A percentile compares a stretch with the other conserved stretches of the same genome.
Evolutionary conservation across 2,329 filamentous ascomycete genomes (phyloP).

Genomic region (Arthroderma sp.): DNA sequence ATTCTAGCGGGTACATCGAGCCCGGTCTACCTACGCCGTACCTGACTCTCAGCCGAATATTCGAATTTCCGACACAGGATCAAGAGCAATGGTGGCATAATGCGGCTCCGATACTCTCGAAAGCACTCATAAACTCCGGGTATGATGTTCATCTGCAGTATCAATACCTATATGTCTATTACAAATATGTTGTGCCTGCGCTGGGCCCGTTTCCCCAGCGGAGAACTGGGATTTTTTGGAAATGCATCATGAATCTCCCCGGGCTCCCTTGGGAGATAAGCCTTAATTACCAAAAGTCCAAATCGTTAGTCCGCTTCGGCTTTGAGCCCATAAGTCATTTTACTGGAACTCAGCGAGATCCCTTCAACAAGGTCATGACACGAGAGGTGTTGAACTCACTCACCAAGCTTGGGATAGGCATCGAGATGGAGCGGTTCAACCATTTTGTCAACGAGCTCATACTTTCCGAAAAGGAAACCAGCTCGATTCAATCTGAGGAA

Average conservation of each 20-base stretch:
- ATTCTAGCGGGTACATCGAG: too few relatives aligned
- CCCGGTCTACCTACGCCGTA: too few relatives aligned
- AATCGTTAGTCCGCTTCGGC: constrained; percentile 6
- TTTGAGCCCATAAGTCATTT: constrained; percentile 5
- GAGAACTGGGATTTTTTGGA: neutral
- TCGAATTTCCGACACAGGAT: constrained; percentile 1
- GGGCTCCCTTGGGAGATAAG: constrained; percentile 8
- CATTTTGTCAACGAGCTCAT: constrained; percentile 1
- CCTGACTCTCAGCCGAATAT: too few relatives aligned
- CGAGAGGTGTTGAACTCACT: constrained; percentile 2
- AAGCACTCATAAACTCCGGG: constrained; percentile 7
- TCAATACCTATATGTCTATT: constrained; percentile 9
- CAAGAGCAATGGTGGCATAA: constrained; percentile 14
- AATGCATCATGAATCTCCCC: constrained; percentile 1
- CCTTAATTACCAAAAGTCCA: constrained; percentile 5
- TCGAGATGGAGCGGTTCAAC: constrained; percentile 5
- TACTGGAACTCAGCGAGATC: constrained; percentile 5
- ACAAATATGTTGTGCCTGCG: constrained; percentile 11
- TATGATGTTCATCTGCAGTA: constrained; percentile 13
- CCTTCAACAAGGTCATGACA: constrained; percentile 3
- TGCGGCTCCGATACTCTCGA: constrained; percentile 11
- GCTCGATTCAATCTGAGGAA: neutral
- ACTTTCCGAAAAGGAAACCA: constrained; percentile 2
- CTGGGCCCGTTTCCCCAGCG: constrained; percentile 10
- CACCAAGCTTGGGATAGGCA: neutral